phyloP scores from a whole-genome alignment of 371 early-diverging fungal species.

The Coemansia linderi region DNA sequence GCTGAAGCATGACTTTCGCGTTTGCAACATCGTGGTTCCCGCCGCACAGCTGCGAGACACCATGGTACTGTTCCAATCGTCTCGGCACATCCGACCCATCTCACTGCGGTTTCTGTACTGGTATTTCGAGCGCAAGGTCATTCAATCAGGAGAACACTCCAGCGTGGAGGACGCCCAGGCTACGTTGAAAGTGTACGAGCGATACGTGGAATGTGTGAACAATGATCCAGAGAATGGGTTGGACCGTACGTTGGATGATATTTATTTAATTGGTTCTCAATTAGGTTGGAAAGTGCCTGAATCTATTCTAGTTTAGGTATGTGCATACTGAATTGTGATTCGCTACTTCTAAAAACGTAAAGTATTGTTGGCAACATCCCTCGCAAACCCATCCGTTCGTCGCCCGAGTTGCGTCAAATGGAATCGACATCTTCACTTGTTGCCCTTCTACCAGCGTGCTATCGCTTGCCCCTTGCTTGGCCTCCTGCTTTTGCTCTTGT shows the following conservation, averaged over 20 bases:
- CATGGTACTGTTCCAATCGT: slow-evolving; percentile 77
- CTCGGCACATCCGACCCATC: slow-evolving; percentile 63
- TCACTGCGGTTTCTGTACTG: slow-evolving; percentile 90
- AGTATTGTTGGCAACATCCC: background rate
- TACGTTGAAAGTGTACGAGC: slow-evolving; percentile 79
- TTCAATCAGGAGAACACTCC: slow-evolving; percentile 88
- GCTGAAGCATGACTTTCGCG: slow-evolving; percentile 89
- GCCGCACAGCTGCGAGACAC: slow-evolving; percentile 88
- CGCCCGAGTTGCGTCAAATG: background rate
- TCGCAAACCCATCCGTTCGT: background rate
- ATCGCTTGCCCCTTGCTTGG: background rate
- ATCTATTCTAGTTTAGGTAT: slow-evolving; percentile 1
- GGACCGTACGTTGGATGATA: slow-evolving; percentile 72
- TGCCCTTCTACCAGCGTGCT: background rate
- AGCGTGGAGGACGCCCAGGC: slow-evolving; percentile 92
- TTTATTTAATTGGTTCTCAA: slow-evolving; percentile 80
- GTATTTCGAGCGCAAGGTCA: slow-evolving; percentile 80
- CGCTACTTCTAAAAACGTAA: background rate
- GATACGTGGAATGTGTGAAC: slow-evolving; percentile 77
- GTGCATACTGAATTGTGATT: background rate
- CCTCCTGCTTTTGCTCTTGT: background rate
- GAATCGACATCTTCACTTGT: background rate
- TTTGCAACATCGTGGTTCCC: slow-evolving; percentile 87
- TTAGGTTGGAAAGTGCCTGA: slow-evolving; percentile 57
- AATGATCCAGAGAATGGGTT: slow-evolving; percentile 66